These are phyloP conservation scores for Phytophthora pisi DNA, from an alignment of 352 stramenopile species.

Conservation along the genomic window DNA sequence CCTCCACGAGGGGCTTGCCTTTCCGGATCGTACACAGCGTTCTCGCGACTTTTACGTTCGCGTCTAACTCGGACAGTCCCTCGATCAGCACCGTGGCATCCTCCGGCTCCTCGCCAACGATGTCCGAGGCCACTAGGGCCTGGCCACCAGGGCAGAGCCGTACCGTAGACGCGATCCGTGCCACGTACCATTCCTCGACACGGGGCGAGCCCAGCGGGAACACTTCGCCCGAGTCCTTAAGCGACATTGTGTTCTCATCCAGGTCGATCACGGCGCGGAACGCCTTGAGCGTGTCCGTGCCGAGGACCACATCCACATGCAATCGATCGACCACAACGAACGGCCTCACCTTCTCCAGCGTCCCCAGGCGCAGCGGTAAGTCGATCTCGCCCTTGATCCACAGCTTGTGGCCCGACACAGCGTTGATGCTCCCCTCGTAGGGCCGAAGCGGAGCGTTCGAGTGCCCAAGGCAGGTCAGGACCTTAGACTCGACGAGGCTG, in stretches of 20 bases:
- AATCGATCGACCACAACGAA: not conserved
- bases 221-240: not conserved
- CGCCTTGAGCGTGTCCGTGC: too few relatives aligned
- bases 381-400: not conserved
- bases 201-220: not conserved
- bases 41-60: not conserved
- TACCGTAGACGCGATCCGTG: not conserved
- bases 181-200: not conserved
- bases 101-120: not conserved
- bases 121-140: not conserved
- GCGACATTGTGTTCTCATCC: not conserved
- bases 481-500: not conserved
- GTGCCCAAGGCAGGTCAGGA: not conserved
- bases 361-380: not conserved
- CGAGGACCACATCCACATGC: not conserved
- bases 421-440: not conserved
- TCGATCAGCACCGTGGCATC: not conserved
- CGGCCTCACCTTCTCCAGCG: not conserved
- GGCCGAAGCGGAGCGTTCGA: not conserved
- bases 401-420: not conserved
- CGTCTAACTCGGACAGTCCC: not conserved
- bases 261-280: conserved; percentile 7
- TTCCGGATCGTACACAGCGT: not conserved
- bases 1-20: not conserved
- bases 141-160: not conserved